Evolutionary conservation across 2,329 filamentous ascomycete species (phyloP), one percentile per base, ranked within the genome.

Genomic region (Cytospora mali): DNA sequence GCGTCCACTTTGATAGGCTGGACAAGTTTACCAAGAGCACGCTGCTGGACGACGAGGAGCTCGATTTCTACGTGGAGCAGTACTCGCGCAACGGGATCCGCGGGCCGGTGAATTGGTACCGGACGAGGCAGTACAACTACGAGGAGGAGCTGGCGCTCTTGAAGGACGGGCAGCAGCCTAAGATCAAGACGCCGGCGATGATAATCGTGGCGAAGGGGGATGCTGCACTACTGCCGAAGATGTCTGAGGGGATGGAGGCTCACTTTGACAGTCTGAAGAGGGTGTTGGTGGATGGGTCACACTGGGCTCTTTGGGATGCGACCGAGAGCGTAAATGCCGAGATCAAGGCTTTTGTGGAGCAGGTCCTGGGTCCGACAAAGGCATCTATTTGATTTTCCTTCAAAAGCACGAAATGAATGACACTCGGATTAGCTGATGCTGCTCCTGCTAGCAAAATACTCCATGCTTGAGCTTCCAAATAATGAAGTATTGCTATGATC

Each of bases 41-140:
- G 62, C 72, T 96, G 48, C 68, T 96, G 66, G 83, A 78, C 64
- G 80, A 84, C 39, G 86, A 90, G 72, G 90, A 93, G 75, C 75
- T 94, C 51, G 87, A 93, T 61, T 90, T 87, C 76, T 97, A 97
- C 74, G 86, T 86, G 21, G 76, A 84, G 31, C 82, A 93, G 76
- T 96, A 88, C 75, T 75, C 80, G n/a, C 82, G 84, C 49, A 84
- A 88, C 71, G 92, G 92, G 52, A 75, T 98, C 67, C 85, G 88
- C 67, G 92, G 92, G 0, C 91, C 92, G 18, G 79, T 92, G 64
- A 95, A 93, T 76, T 97, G 92, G 91, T 99, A 99, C 77, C 87
- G 93, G 50, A 90, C 85, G 3, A 80, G 85, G 23, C 79, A 84
- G 73, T 75, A 88, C 66, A 97, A 96, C 75, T 90, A 81, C 72